Evolutionary conservation across 176 grass and related monocot species (phyloP).

Genomic region (Chrysopogon serrulatus): DNA sequence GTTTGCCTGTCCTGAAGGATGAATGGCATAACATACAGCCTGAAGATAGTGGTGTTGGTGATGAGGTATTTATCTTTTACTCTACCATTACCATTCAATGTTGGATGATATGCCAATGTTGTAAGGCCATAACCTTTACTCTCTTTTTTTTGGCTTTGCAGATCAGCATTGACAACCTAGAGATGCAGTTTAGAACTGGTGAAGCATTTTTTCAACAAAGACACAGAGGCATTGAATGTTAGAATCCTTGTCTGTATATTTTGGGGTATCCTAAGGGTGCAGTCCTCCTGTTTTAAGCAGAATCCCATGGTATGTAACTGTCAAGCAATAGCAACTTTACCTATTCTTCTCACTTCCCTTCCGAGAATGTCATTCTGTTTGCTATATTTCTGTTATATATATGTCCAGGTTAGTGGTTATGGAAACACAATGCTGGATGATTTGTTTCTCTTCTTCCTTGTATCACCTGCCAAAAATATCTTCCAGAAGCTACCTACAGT

Average conservation of each 20-base stretch:
- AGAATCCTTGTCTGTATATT: constrained; percentile 76
- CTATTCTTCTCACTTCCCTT: constrained; percentile 1
- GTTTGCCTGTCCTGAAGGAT: constrained; percentile 63
- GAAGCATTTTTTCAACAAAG: constrained; percentile 56
- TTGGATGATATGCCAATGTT: background rate
- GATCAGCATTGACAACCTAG: constrained; percentile 55
- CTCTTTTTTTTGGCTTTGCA: constrained; percentile 27
- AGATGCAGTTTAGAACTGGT: constrained; percentile 54
- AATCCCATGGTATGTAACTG: constrained; percentile 49
- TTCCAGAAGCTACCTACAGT: constrained; percentile 75
- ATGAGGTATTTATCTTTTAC: constrained; percentile 54
- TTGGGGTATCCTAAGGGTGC: constrained; percentile 68
- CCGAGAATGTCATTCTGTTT: constrained; percentile 16
- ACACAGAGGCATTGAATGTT: constrained; percentile 61
- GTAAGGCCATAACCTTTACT: background rate
- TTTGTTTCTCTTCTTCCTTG: constrained; percentile 72
- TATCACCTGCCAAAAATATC: constrained; percentile 46
- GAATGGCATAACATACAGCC: constrained; percentile 54
- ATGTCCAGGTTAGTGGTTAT: constrained; percentile 40
- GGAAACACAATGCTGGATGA: constrained; percentile 48
- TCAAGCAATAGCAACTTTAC: constrained; percentile 21
- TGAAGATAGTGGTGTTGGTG: constrained; percentile 26
- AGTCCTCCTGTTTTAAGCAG: constrained; percentile 36
- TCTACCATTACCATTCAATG: constrained; percentile 13
- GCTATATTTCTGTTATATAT: constrained; percentile 16